These are phyloP conservation scores for Talaromyces verruculosus DNA, from an alignment of 2,329 filamentous ascomycete genomes.

Conservation along the genomic window DNA sequence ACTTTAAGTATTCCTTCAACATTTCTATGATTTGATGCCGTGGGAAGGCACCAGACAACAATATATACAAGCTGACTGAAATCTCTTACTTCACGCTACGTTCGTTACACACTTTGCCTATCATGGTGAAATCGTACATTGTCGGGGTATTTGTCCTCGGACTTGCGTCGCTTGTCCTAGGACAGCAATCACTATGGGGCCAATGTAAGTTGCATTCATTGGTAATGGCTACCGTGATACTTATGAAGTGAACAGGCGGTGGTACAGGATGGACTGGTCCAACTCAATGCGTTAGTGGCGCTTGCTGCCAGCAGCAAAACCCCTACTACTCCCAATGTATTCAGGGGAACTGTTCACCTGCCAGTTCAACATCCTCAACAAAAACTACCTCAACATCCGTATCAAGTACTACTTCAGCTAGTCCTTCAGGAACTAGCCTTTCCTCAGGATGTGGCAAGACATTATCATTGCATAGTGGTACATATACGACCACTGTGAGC, in stretches of 20 bases:
- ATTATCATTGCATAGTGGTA: not conserved
- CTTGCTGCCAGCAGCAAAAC: not conserved
- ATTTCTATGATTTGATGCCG: not conserved
- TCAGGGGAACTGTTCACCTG: not conserved
- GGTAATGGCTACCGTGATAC: not conserved
- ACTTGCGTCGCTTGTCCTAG: not conserved
- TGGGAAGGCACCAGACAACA: not conserved
- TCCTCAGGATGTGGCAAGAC: conserved; percentile 13
- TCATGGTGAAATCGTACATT: not conserved
- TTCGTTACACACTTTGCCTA: not conserved
- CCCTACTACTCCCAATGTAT: not conserved
- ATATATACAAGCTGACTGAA: not conserved
- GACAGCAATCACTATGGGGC: not conserved
- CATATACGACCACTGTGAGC: conserved; percentile 9
- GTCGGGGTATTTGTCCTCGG: not conserved
- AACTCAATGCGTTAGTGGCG: not conserved
- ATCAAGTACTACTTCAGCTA: not conserved
- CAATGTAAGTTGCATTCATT: not conserved
- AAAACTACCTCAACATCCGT: not conserved
- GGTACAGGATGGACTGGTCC: not conserved
- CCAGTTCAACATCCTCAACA: not conserved
- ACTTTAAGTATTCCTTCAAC: not conserved
- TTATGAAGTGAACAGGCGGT: not conserved
- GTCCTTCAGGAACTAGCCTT: not conserved
- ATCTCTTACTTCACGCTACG: not conserved